These are phyloP conservation scores for Spathaspora sp. DNA, from an alignment of 805 yeast species.

Conservation along the genomic window DNA sequence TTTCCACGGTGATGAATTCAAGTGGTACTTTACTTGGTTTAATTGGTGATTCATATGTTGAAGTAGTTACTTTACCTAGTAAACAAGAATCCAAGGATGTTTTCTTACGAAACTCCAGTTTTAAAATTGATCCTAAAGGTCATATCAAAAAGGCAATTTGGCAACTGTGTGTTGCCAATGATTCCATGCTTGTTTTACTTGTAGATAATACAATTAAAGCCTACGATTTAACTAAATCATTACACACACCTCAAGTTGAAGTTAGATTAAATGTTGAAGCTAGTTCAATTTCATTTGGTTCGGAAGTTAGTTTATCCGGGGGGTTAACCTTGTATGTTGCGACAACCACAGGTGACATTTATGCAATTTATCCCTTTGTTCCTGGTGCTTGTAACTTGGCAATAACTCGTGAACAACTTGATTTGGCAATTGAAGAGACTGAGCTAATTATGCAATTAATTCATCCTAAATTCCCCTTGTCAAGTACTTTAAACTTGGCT, in stretches of 20 bases:
- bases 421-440: constrained; percentile 9
- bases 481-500: constrained; percentile 12
- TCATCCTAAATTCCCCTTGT: constrained; percentile 11
- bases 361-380: constrained; percentile 27
- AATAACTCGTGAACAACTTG: constrained; percentile 10
- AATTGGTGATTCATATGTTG: constrained; percentile 26
- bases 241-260: constrained; percentile 14
- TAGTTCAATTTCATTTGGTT: constrained; percentile 28
- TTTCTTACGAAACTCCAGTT: constrained; percentile 5
- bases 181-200: constrained; percentile 22
- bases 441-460: constrained; percentile 7
- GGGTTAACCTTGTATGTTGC: constrained; percentile 28
- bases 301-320: constrained; percentile 18
- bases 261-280: constrained; percentile 15
- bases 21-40: constrained; percentile 42
- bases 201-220: constrained; percentile 14
- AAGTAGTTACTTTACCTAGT: constrained; percentile 28
- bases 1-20: constrained; percentile 32
- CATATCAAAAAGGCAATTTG: constrained; percentile 20
- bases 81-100: not conserved
- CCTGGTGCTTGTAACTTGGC: constrained; percentile 13
- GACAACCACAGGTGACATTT: constrained; percentile 13
- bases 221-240: constrained; percentile 18
- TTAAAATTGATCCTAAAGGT: constrained; percentile 12
- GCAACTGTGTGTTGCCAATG: constrained; percentile 19